Evolutionary conservation across 306 rosid species (phyloP), one percentile per base, ranked within the genome.

Genomic region (Vachellia collinsii): DNA sequence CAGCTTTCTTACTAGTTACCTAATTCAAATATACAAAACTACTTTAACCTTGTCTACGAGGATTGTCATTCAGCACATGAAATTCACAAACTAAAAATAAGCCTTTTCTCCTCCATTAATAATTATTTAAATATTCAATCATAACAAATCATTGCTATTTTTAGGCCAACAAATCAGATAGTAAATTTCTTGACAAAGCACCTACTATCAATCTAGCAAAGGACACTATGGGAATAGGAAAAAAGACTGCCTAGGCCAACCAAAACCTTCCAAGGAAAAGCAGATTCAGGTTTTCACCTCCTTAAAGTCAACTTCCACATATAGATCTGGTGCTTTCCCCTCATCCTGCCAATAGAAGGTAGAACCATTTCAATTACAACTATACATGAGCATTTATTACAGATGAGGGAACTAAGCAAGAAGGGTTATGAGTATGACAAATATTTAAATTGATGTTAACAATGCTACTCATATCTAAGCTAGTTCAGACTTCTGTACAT

Each of bases 221-320:
- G 76, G 72, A 77, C 66, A 63, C 75, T 67, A 54, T 36, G 58
- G 25, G 65, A 71, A 56, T 48, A 75, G 20, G 72, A 69, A 47
- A n/a, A 79, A 67, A 39, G 34, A 76, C 22, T 71, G 43, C 82
- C 77, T 44, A 78, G 62, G 11, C 20, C 47, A 77, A 71, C 76
- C 80, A 82, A 82, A 84, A 43, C 29, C 22, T 39, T n/a, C 39
- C 77, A 41, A 80, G 44, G 41, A 59, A 29, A 70, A 39, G 46
- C 47, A 68, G 76, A 69, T 66, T 72, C 79, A 77, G 80, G 79
- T 43, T 58, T 72, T 12, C 59, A 96, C 99, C 99, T 93, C 99
- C 86, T 89, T 89, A 84, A 96, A 96, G 87, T 96, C 99, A 82
- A 93, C 81, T 87, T 96, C 98, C 76, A 96, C 99, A 5, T 96